phyloP scores from a whole-genome alignment of 768 basidiomycete species.

The Tylopilus vinaceipallidus region DNA sequence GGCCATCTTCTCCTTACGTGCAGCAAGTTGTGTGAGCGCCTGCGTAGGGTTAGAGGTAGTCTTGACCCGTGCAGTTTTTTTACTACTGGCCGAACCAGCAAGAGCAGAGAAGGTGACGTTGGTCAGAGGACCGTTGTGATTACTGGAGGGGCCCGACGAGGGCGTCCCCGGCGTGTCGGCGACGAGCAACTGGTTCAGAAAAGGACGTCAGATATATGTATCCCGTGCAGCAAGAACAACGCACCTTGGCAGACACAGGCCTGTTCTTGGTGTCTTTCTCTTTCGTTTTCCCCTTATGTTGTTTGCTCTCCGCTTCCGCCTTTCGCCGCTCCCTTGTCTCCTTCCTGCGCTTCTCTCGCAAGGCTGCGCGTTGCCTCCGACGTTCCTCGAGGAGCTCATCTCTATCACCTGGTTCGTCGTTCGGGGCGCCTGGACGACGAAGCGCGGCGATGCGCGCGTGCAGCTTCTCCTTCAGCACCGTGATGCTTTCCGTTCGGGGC shows the following conservation, averaged over 20 bases:
- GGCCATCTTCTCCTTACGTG: conserved; percentile 75
- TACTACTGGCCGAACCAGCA: conserved; percentile 49
- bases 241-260: conserved; percentile 54
- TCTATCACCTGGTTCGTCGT: conserved; percentile 53
- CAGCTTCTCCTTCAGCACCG: conserved; percentile 65
- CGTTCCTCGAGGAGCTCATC: conserved; percentile 85
- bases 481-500: conserved; percentile 60
- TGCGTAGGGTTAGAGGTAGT: conserved; percentile 79
- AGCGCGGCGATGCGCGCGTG: conserved; percentile 73
- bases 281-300: conserved; percentile 50
- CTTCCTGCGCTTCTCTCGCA: conserved; percentile 83
- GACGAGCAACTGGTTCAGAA: conserved; percentile 71
- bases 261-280: conserved; percentile 42
- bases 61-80: conserved; percentile 55
- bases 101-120: conserved; percentile 70
- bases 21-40: conserved; percentile 77
- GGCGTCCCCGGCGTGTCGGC: conserved; percentile 41
- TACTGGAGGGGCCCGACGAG: conserved; percentile 21
- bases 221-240: conserved; percentile 10
- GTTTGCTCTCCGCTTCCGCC: conserved; percentile 57
- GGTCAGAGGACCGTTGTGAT: conserved; percentile 44
- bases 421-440: conserved; percentile 41
- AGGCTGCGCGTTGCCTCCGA: conserved; percentile 68
- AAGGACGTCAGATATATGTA: background rate
- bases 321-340: conserved; percentile 82